Evolutionary conservation across 2,329 filamentous ascomycete genomes (phyloP).

Genomic region (Aspergillus amoenus): DNA sequence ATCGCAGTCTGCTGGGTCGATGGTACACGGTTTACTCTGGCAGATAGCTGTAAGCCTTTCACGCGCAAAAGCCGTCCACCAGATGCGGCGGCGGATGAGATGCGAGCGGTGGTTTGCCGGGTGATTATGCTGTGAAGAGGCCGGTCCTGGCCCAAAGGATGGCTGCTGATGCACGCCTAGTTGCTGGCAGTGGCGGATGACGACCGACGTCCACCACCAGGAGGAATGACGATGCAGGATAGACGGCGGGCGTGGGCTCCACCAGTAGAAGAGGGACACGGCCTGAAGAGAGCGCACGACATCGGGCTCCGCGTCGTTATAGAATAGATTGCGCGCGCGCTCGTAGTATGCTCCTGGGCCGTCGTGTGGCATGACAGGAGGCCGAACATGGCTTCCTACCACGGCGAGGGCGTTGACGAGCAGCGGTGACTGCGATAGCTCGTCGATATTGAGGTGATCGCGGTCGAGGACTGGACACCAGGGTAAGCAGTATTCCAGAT

Average conservation of each 20-base stretch:
- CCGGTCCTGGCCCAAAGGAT: conserved; percentile 15
- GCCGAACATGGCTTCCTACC: conserved; percentile 44
- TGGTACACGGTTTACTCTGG: conserved; percentile 46
- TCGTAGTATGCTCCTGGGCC: conserved; percentile 42
- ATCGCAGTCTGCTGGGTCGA: conserved; percentile 44
- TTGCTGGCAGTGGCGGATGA: conserved; percentile 47
- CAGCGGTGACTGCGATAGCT: conserved; percentile 7
- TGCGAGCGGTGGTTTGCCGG: conserved; percentile 3
- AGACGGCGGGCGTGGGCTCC: conserved; percentile 40
- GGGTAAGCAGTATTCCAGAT: conserved; percentile 9
- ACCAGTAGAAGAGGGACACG: conserved; percentile 47
- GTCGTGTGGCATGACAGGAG: conserved; percentile 42
- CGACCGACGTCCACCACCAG: conserved; percentile 50
- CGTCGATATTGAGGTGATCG: conserved; percentile 4
- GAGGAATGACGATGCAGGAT: conserved; percentile 42
- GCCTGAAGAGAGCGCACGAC: conserved; percentile 38
- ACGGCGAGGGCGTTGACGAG: conserved; percentile 36
- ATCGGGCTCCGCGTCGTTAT: conserved; percentile 42
- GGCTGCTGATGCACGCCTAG: conserved; percentile 47
- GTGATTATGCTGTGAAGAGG: conserved; percentile 18
- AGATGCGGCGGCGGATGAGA: conserved; percentile 40
- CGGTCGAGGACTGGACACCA: conserved; percentile 15
- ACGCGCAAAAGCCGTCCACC: conserved; percentile 45
- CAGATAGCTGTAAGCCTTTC: conserved; percentile 45
- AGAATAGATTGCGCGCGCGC: conserved; percentile 42